Percentiles rank a stretch among this genome's conserved stretches.
These are phyloP conservation scores for Avena insularis DNA, from an alignment of 176 grass and related monocot species.

Conservation along the genomic window DNA sequence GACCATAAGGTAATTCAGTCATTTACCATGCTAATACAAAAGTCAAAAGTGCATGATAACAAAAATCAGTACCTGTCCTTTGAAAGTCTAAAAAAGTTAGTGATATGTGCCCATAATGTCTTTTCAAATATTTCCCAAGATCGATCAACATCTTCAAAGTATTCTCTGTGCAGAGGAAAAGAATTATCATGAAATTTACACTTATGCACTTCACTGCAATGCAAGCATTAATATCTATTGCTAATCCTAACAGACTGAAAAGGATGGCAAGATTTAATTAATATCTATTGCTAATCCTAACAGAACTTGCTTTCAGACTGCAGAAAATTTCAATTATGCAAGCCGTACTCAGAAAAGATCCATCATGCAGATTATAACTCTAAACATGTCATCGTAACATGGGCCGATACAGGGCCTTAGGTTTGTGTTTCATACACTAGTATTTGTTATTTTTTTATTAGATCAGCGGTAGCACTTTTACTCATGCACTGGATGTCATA, in stretches of 20 bases:
- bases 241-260: constrained; percentile 1
- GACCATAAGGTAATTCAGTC: constrained; percentile 4
- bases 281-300: not conserved
- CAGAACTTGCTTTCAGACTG: constrained; percentile 9
- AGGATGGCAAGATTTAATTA: constrained; percentile 7
- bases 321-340: constrained; percentile 7
- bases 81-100: constrained; percentile 87
- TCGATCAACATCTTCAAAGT: constrained; percentile 97
- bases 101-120: constrained; percentile 80
- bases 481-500: not conserved
- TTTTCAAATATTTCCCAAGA: constrained; percentile 99
- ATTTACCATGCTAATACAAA: constrained; percentile 24
- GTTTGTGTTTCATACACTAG: constrained; percentile 36
- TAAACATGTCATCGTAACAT: constrained; percentile 2
- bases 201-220: constrained; percentile 24
- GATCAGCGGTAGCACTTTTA: constrained; percentile 19
- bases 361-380: not conserved
- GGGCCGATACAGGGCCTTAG: not conserved
- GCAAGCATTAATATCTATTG: not conserved
- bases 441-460: constrained; percentile 4
- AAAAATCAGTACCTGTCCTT: constrained; percentile 82
- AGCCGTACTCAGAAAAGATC: not conserved
- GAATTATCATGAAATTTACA: constrained; percentile 40
- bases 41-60: constrained; percentile 27
- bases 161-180: constrained; percentile 76